Conservation (phyloP, 2,329 filamentous ascomycete genomes). For the Penicillium glabrum region DNA sequence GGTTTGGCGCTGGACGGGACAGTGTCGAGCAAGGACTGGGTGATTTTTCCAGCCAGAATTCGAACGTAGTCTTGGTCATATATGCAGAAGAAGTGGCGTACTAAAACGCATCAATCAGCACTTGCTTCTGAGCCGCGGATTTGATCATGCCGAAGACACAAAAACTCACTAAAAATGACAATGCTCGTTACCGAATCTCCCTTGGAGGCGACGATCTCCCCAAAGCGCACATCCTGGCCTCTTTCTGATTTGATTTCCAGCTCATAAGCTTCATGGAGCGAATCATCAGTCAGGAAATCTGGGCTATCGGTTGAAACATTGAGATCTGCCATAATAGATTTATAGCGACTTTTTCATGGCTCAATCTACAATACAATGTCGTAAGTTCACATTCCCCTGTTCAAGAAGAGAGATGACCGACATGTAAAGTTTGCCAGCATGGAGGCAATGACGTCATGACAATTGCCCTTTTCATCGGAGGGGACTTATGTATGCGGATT, state of each 20-base stretch:
- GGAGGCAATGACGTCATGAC: too few relatives aligned
- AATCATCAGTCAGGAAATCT: conserved; percentile 11
- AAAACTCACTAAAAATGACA: conserved; percentile 19
- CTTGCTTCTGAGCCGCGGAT: neutral
- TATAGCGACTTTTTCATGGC: too few relatives aligned
- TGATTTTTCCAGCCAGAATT: conserved; percentile 11
- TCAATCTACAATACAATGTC: too few relatives aligned
- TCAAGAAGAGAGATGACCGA: too few relatives aligned
- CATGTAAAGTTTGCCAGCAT: too few relatives aligned
- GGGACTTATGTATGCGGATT: too few relatives aligned
- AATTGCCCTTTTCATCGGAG: too few relatives aligned
- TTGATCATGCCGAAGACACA: too few relatives aligned
- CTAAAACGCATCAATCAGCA: conserved; percentile 2
- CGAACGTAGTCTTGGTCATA: conserved; percentile 27
- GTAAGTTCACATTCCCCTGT: too few relatives aligned
- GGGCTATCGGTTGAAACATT: too few relatives aligned
- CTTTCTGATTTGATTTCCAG: conserved; percentile 15
- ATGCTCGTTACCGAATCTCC: conserved; percentile 22
- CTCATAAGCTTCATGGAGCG: conserved; percentile 23
- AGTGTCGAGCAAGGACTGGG: conserved; percentile 13
- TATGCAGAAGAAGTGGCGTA: conserved; percentile 25
- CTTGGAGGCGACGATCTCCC: conserved; percentile 23
- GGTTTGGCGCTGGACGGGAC: conserved; percentile 13
- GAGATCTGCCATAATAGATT: too few relatives aligned
- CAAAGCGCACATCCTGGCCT: conserved; percentile 20